Evolutionary conservation across 2,329 filamentous ascomycete species (phyloP), one percentile per base, ranked within the genome.

Genomic region (Ophiostoma tasmaniense): DNA sequence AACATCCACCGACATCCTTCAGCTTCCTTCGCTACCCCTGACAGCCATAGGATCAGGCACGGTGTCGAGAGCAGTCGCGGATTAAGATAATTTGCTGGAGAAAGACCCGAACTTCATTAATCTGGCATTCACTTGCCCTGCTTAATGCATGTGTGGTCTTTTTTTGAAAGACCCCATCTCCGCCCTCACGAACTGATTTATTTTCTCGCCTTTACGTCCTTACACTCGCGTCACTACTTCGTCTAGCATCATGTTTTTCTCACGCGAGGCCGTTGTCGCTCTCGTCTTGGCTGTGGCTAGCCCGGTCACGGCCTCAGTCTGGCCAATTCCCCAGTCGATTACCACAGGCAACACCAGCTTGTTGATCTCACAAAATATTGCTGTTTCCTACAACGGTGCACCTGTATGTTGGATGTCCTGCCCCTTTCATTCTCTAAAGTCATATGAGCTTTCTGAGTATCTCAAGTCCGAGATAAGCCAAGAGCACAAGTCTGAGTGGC

Each of bases 341-440:
- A 81, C 79, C 62, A 84, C 81, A 20, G 86, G 86, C 69, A 81
- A 81, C 72, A 79, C 79, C 11, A 79, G 81, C 39, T 77, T 89
- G 71, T 86, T 83, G 77, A 84, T 89, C 74, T 79, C 81, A 71
- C 77, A 82, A 71, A 78, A 79, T 72, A 76, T 88, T 70, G 74
- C 79, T 17, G 79, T 89, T 70, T 86, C 83, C 52, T 88, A 88
- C 75, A 88, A 89, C 78, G 84, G 84, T 73, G 78, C 78, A 75
- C 76, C 75, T 77, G 85, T 88, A 87, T 76, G 84, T 78, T 75
- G 73, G 77, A 76, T 76, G 74, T 74, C 35, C 20, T 64, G 22
- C 6, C 45, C 28, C 8, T 73, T 73, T 72, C 25, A 35, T 3
- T 72, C 73, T 72, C 71, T 73, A 64, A 14, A 67, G 11, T 62